These are phyloP conservation scores for Boletus rubropictus DNA, from an alignment of 768 basidiomycete species.

Conservation along the genomic window DNA sequence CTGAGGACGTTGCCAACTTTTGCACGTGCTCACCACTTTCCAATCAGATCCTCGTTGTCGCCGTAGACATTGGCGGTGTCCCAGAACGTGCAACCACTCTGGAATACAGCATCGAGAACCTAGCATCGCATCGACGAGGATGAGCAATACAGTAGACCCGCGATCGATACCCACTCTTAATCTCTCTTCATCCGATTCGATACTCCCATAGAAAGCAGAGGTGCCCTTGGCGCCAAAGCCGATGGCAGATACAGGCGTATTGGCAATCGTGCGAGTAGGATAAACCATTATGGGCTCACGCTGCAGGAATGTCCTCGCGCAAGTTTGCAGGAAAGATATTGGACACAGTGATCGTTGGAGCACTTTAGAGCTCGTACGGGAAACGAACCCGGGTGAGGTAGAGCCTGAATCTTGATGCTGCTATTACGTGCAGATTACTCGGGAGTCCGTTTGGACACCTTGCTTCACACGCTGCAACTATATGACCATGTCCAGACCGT, in stretches of 20 bases:
- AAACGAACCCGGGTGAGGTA: too few species aligned
- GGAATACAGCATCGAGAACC: slow-evolving; percentile 41
- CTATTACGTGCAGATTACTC: too few species aligned
- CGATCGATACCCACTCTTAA: slow-evolving; percentile 39
- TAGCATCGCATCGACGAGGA: slow-evolving; percentile 4
- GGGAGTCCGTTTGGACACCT: too few species aligned
- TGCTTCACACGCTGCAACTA: too few species aligned
- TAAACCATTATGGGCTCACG: slow-evolving; percentile 13
- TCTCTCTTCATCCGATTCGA: slow-evolving; percentile 49
- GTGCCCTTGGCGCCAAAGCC: slow-evolving; percentile 62
- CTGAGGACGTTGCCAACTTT: not conserved
- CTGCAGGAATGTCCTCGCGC: not conserved
- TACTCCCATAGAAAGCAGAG: slow-evolving; percentile 42
- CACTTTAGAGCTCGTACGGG: too few species aligned
- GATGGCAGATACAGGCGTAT: slow-evolving; percentile 37
- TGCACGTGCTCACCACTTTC: slow-evolving; percentile 33
- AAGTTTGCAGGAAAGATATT: too few species aligned
- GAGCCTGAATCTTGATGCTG: too few species aligned
- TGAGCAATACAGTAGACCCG: not conserved
- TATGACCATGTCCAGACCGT: too few species aligned
- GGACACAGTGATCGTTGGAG: too few species aligned
- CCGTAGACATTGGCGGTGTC: slow-evolving; percentile 42
- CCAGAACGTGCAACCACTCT: slow-evolving; percentile 41
- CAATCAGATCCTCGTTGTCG: slow-evolving; percentile 41
- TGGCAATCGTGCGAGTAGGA: slow-evolving; percentile 42